A percentile compares a stretch with the other conserved stretches of the same genome.
These are phyloP conservation scores for Haplosporangium sp. DNA, from an alignment of 371 early-diverging fungal genomes.

Conservation along the genomic window DNA sequence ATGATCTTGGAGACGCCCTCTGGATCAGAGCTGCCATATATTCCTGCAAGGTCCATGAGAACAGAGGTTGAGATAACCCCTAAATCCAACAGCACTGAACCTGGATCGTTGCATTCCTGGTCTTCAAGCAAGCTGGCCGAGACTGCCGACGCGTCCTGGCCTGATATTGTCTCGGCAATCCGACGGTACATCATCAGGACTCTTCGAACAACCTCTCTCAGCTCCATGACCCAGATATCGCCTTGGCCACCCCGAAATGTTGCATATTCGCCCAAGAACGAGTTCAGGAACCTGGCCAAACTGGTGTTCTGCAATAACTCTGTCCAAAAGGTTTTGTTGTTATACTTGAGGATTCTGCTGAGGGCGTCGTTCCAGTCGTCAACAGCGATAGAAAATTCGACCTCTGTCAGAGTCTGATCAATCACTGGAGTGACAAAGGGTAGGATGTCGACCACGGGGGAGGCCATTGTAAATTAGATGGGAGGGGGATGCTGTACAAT, in stretches of 20 bases:
- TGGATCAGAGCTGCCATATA: constrained; percentile 58
- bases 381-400: constrained; percentile 50
- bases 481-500: not conserved
- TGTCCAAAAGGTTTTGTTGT: constrained; percentile 41
- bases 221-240: constrained; percentile 44
- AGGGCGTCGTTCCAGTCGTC: constrained; percentile 51
- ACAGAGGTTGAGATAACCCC: constrained; percentile 54
- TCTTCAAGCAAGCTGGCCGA: constrained; percentile 1
- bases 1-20: constrained; percentile 54
- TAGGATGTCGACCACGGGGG: constrained; percentile 25
- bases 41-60: constrained; percentile 56
- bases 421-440: constrained; percentile 47
- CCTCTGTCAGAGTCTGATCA: constrained; percentile 35
- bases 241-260: constrained; percentile 34
- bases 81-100: constrained; percentile 37
- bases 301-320: constrained; percentile 28
- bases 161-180: constrained; percentile 37
- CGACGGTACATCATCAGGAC: constrained; percentile 36
- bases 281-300: constrained; percentile 34
- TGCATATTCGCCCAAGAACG: constrained; percentile 47
- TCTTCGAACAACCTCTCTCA: constrained; percentile 42
- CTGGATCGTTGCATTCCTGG: constrained; percentile 22
- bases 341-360: constrained; percentile 36
- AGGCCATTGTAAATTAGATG: not conserved
- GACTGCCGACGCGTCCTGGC: constrained; percentile 17